phyloP scores from a whole-genome alignment of 2,329 filamentous ascomycete genomes.

The Annulohypoxylon truncatum region DNA sequence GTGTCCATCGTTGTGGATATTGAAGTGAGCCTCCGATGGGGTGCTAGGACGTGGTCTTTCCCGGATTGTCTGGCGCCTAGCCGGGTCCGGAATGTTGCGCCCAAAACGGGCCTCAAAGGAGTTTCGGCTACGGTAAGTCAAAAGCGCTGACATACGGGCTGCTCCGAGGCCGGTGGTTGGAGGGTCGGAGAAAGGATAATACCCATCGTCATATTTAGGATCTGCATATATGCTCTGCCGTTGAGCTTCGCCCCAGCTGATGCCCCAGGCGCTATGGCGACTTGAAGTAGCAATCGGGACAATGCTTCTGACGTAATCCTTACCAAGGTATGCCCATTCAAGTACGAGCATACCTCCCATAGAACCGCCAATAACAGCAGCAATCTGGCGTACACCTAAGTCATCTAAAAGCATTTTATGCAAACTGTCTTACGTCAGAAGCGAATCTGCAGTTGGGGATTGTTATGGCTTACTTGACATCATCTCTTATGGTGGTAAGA shows the following conservation, averaged over 20 bases:
- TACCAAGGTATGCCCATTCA: conserved; percentile 92
- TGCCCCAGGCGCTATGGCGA: conserved; percentile 88
- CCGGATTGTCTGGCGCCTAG: conserved; percentile 84
- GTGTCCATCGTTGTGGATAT: conserved; percentile 86
- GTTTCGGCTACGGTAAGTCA: conserved; percentile 96
- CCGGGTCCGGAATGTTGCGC: conserved; percentile 88
- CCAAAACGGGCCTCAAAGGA: conserved; percentile 97
- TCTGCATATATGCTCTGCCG: conserved; percentile 96
- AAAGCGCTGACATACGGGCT: conserved; percentile 93
- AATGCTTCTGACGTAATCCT: conserved; percentile 82
- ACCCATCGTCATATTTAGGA: conserved; percentile 97
- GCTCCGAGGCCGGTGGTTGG: conserved; percentile 89
- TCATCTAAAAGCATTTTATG: conserved; percentile 86
- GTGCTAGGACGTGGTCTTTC: conserved; percentile 70
- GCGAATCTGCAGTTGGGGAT: conserved; percentile 7
- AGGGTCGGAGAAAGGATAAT: conserved; percentile 89
- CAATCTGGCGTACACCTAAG: conserved; percentile 80
- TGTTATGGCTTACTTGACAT: conserved; percentile 78
- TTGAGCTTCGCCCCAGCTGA: conserved; percentile 90
- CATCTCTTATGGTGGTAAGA: conserved; percentile 92
- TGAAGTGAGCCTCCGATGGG: conserved; percentile 78
- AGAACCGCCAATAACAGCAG: conserved; percentile 83
- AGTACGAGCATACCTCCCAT: conserved; percentile 93
- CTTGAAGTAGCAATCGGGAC: conserved; percentile 88
- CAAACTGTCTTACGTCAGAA: conserved; percentile 61